Evolutionary conservation across 2,329 filamentous ascomycete genomes (phyloP), one percentile per base, ranked within the genome.

Genomic region (Arthrinium phaeospermum): DNA sequence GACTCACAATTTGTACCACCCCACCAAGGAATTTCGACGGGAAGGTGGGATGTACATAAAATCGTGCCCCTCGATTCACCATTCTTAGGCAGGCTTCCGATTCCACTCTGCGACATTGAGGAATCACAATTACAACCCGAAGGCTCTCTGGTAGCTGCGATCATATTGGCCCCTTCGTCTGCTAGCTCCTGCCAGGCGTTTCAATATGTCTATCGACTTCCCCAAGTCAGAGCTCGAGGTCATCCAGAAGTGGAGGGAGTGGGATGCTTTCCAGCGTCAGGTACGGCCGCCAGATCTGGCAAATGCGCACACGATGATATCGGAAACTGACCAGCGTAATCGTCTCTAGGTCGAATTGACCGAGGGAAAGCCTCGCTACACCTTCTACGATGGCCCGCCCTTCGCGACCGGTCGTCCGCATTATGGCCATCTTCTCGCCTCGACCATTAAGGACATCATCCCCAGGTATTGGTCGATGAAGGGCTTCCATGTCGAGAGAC

Each of bases 401-500:
- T 94, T 94, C 80, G 92, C 91, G 80, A 97, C 92, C 76, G 92
- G 89, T 72, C 82, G 91, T 24, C 89, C 89, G 74, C 91, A 92
- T 77, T 92, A 92, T 73, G 88, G 88, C 74, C 94, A 97, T 83
- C 85, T 97, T 70, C 88, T 97, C 76, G 93, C 96, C 49, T 97
- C 94, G 27, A 98, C 95, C 69, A 98, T 98, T 85, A 98, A 98
- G 84, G 96, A 98, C 82, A 96, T 98, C 73, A 97, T 98, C 76
- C 95, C 96, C 12, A 88, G 96, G 77, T 98, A 98, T 83, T 98
- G 95, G 94, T 95, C 95, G 70, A 98, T 98, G 95, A 97, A 97
- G 81, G 96, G 96, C 22, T 94, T 92, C 80, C 93, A 97, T 85
- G 95, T 98, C 70, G 94, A 96, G 85, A 90, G 96, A 75, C 90